phyloP scores from a whole-genome alignment of 176 grass and related monocot species.

The Avena insularis region DNA sequence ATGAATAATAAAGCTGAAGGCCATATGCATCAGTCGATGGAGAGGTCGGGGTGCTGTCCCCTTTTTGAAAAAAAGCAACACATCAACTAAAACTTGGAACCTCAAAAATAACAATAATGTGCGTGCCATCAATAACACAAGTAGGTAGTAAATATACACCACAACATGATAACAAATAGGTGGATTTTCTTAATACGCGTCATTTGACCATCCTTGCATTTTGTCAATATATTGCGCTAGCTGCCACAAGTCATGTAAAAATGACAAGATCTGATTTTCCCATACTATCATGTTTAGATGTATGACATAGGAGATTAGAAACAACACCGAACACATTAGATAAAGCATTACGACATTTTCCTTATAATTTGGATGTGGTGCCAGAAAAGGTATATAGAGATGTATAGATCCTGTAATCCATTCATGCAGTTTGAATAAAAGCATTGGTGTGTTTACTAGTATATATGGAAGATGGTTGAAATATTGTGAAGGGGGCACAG shows the following conservation, averaged over 20 bases:
- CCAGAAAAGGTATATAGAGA: neutral
- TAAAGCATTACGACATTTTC: neutral
- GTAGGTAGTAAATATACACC: slow-evolving; percentile 7
- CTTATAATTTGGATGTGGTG: neutral
- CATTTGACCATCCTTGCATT: neutral
- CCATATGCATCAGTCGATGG: too few relatives aligned
- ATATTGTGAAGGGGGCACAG: slow-evolving; percentile 3
- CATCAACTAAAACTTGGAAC: neutral
- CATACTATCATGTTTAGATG: neutral
- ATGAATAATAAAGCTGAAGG: too few relatives aligned
- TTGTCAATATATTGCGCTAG: neutral
- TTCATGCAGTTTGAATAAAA: neutral
- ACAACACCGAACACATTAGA: slow-evolving; percentile 2
- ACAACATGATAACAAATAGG: slow-evolving; percentile 8
- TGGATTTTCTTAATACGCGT: neutral
- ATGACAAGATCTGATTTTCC: slow-evolving; percentile 3
- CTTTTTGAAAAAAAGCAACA: neutral
- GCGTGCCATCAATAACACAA: neutral
- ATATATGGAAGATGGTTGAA: slow-evolving; percentile 7
- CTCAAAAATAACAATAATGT: slow-evolving; percentile 13
- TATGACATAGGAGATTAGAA: slow-evolving; percentile 14
- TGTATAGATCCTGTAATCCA: neutral
- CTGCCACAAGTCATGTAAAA: slow-evolving; percentile 3
- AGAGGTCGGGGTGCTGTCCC: too few relatives aligned
- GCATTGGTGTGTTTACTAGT: neutral